Conservation (phyloP, 768 basidiomycete species). For the Russula emetica region DNA sequence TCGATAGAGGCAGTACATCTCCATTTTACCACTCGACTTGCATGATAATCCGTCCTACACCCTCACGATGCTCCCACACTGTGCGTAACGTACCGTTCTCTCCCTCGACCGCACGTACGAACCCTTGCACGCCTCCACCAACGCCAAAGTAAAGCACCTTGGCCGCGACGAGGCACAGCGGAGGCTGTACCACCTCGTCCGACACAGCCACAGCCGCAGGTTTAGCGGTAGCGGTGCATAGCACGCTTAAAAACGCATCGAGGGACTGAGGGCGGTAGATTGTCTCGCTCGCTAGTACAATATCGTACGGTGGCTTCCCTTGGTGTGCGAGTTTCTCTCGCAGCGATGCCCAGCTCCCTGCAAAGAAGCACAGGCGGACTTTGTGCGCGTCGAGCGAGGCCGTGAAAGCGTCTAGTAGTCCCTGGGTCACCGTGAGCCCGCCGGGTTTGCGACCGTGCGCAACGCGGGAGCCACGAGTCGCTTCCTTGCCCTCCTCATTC, state of each 20-base stretch:
- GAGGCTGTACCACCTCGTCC: background rate
- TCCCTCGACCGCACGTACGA: constrained; percentile 51
- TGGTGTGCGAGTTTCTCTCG: background rate
- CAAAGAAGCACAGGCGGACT: constrained; percentile 68
- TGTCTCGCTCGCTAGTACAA: constrained; percentile 88
- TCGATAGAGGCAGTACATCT: background rate
- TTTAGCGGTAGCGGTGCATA: constrained; percentile 34
- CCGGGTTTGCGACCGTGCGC: constrained; percentile 36
- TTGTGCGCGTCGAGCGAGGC: constrained; percentile 49
- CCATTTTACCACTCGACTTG: constrained; percentile 47
- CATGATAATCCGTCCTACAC: constrained; percentile 74
- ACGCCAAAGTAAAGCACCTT: constrained; percentile 96
- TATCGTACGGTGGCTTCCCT: constrained; percentile 46
- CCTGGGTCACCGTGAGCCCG: constrained; percentile 62
- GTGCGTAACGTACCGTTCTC: constrained; percentile 41
- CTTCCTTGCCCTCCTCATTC: background rate
- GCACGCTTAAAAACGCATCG: constrained; percentile 50
- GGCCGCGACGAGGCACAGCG: constrained; percentile 74
- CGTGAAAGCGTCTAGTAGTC: constrained; percentile 62
- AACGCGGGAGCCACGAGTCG: background rate
- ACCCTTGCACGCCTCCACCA: constrained; percentile 80
- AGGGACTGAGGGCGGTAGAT: constrained; percentile 75
- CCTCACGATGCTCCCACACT: constrained; percentile 60
- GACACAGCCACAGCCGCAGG: background rate
- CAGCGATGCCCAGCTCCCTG: constrained; percentile 74